phyloP scores from a whole-genome alignment of 2,329 filamentous ascomycete species.

The Xylaria sp. region DNA sequence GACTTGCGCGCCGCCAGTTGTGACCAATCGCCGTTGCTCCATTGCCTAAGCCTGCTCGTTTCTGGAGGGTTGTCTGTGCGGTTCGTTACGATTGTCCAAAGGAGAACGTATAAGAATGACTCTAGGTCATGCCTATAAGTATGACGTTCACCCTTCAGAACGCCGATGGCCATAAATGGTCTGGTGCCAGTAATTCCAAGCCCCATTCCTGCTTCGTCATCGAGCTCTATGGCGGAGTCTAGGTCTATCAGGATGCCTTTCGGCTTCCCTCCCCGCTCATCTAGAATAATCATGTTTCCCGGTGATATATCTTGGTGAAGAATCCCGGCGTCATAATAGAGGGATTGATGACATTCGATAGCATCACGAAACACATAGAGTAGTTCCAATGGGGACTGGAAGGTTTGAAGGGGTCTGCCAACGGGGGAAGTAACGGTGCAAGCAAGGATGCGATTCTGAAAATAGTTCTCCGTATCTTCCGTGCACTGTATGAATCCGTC shows the following conservation, averaged over 20 bases:
- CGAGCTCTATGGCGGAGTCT: conserved; percentile 4
- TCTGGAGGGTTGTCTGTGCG: not conserved
- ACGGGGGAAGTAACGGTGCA: conserved; percentile 44
- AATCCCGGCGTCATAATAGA: conserved; percentile 39
- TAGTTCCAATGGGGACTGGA: conserved; percentile 37
- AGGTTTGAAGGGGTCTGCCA: conserved; percentile 42
- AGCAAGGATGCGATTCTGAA: conserved; percentile 40
- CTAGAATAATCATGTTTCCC: conserved; percentile 41
- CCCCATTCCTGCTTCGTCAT: not conserved
- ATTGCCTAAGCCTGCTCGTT: not conserved
- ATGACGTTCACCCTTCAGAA: not conserved
- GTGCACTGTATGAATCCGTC: conserved; percentile 35
- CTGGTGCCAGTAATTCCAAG: not conserved
- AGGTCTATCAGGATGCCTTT: conserved; percentile 36
- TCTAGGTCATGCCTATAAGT: conserved; percentile 3
- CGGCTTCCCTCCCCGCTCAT: conserved; percentile 38
- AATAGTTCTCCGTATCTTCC: conserved; percentile 39
- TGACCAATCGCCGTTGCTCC: conserved; percentile 39
- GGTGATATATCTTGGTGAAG: conserved; percentile 45
- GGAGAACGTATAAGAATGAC: conserved; percentile 1
- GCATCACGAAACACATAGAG: conserved; percentile 42
- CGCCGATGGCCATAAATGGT: conserved; percentile 3
- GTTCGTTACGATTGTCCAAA: conserved; percentile 8
- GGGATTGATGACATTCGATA: conserved; percentile 43
- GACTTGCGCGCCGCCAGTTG: conserved; percentile 40